Base-by-base conservation (phyloP, 2,329 filamentous ascomycete genomes). In the Diaporthe capsici region DNA sequence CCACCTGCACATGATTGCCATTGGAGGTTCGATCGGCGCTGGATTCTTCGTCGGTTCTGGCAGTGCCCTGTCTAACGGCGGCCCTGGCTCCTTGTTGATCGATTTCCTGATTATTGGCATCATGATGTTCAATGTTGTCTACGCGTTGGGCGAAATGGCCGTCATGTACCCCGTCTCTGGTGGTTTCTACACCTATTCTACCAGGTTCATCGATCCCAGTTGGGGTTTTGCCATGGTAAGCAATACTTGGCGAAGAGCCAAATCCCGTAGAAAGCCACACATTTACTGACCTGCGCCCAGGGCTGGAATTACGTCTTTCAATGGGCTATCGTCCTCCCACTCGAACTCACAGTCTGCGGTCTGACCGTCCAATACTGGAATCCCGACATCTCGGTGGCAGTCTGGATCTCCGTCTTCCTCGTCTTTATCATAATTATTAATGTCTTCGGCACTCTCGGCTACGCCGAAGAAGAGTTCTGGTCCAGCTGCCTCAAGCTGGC, bases 1-100 rank as follows among this genome's bases (percentile, higher is more conserved):
- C 73, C 87, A 89, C 81, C 81, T 89, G 78, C 86, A 89, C 82
- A 88, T 88, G 87, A 88, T 88, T 79, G 87, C 87, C 76, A 88
- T 89, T 60, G 87, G 88, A 77, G 88, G 88, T 77, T 89, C 88
- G 34, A 92, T 92, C 61, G 90, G 90, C 81, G 90, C 90, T 76
- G 90, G 90, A 83, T 90, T 92, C 85, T 92, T 91, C 82, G 90
- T 92, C 77, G 89, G 90, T 79, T 90, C 88, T 15, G 89, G 89
- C 76, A 81, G 84, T 77, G 88, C 88, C 73, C 83, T 91, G 17
- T 77, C 79, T 76, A 86, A 80, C 34, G 89, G 89, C 82, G 85
- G 85, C 22, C 87, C 87, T 37, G 86, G 81, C 2, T 85, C 84
- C 63, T 79, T 88, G 12, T 79, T 88, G 20, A 82, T 88, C 65